Evolutionary conservation across 2,329 filamentous ascomycete genomes (phyloP).

Genomic region (Cladophialophora immunda): DNA sequence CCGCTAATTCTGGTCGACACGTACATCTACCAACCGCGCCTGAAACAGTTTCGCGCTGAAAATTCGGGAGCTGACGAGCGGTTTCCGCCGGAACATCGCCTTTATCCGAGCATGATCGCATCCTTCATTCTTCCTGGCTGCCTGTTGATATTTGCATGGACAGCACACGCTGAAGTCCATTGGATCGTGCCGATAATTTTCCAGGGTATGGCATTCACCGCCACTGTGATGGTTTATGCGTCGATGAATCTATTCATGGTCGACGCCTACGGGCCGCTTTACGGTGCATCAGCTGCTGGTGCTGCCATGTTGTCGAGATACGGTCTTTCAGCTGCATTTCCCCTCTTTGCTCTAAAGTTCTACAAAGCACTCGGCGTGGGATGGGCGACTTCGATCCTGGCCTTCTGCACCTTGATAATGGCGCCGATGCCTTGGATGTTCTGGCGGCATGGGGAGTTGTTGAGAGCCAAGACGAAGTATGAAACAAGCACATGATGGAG

Average conservation of each 20-base stretch:
- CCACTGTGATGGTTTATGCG: slow-evolving; percentile 47
- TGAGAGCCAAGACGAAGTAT: slow-evolving; percentile 46
- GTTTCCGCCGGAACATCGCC: slow-evolving; percentile 41
- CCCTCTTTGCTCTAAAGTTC: slow-evolving; percentile 52
- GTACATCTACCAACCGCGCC: slow-evolving; percentile 52
- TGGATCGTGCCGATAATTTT: slow-evolving; percentile 45
- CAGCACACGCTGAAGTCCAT: slow-evolving; percentile 50
- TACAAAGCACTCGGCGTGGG: slow-evolving; percentile 51
- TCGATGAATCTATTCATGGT: slow-evolving; percentile 52
- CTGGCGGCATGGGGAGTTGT: slow-evolving; percentile 44
- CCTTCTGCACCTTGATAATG: slow-evolving; percentile 48
- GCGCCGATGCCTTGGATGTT: slow-evolving; percentile 50
- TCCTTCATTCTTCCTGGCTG: slow-evolving; percentile 56
- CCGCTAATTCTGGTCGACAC: slow-evolving; percentile 35
- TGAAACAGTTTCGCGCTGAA: slow-evolving; percentile 46
- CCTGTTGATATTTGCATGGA: slow-evolving; percentile 77
- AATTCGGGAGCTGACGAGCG: slow-evolving; percentile 9
- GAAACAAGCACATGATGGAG: slow-evolving; percentile 34
- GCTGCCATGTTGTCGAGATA: slow-evolving; percentile 44
- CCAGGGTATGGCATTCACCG: slow-evolving; percentile 42
- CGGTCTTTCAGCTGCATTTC: slow-evolving; percentile 47
- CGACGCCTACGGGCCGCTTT: slow-evolving; percentile 51
- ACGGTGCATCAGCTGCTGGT: slow-evolving; percentile 49
- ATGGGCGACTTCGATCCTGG: slow-evolving; percentile 53
- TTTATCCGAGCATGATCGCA: slow-evolving; percentile 43